Evolutionary conservation across 345 rosid species (phyloP), one percentile per base, ranked within the genome.

Genomic region (Gossypium thurberi): DNA sequence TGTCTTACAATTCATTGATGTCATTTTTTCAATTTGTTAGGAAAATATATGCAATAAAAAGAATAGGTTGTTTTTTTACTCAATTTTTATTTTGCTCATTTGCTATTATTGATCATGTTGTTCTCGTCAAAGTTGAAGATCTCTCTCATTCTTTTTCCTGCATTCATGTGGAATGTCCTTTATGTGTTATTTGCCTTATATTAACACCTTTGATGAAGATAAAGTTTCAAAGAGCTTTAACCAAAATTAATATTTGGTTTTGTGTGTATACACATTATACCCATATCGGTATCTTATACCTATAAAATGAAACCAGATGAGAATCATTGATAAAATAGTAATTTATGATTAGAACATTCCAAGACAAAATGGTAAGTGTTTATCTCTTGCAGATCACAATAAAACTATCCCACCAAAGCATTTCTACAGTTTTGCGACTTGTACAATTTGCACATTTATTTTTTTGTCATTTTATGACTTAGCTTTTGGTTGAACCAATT

Each of bases 1-100:
- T 10, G 7, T 63, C 43, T 47, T 77, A 37, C 52, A 74, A 64
- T 47, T 69, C 72, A 74, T 74, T 55, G 42, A 13, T 71, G 75
- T 75, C 3, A 73, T 20, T 67, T 76, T 69, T 74, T 80, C 44
- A 53, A 33, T 57, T 20, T 65, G 12, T 52, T 75, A 64, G 59
- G 37, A 37, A 25, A 58, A 9, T 46, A 46, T 14, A 55, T 57
- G n/a, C 72, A 5, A 20, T 61, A 17, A 47, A 71, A 68, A 33
- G 62, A 65, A 68, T 42, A 15, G 2, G 17, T 57, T 59, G 58
- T 80, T 14, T 42, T 17, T 43, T 59, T 56, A 47, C 13, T 74
- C 25, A 71, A 50, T 70, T 75, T 15, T 20, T 57, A 40, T 40
- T 76, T 37, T 74, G 26, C 78, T 15, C 21, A 56, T 10, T 75